These are phyloP conservation scores for Fusarium continuum DNA, from an alignment of 2,329 filamentous ascomycete species.

Conservation along the genomic window DNA sequence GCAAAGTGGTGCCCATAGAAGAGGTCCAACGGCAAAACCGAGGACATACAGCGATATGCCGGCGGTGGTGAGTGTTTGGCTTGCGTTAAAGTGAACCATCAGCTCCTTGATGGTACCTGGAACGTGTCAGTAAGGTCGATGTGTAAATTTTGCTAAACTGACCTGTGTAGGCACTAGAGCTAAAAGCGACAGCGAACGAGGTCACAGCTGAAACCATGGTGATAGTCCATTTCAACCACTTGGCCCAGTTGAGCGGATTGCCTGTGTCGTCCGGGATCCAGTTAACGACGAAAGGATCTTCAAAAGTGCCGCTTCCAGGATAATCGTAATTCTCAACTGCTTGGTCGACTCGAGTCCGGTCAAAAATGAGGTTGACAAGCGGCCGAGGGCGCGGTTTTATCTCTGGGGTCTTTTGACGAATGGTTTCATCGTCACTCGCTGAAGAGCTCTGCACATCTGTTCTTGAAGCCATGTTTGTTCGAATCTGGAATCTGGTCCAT, in stretches of 20 bases:
- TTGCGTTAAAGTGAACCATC: conserved; percentile 62
- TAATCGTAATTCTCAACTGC: conserved; percentile 66
- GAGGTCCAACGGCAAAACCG: conserved; percentile 68
- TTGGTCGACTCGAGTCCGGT: conserved; percentile 66
- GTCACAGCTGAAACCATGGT: conserved; percentile 70
- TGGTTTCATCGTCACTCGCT: conserved; percentile 29
- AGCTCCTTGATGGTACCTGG: conserved; percentile 56
- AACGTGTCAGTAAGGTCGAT: background rate
- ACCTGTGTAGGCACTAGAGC: conserved; percentile 73
- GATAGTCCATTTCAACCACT: conserved; percentile 70
- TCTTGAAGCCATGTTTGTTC: conserved; percentile 1
- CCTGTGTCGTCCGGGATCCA: conserved; percentile 73
- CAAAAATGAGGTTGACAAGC: conserved; percentile 57
- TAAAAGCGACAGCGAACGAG: conserved; percentile 75
- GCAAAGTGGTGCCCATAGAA: conserved; percentile 72
- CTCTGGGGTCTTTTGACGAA: conserved; percentile 13
- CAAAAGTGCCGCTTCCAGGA: conserved; percentile 68
- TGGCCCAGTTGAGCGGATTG: conserved; percentile 70
- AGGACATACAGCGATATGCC: conserved; percentile 72
- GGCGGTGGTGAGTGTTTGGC: conserved; percentile 63
- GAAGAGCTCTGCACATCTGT: conserved; percentile 4
- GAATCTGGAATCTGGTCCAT: background rate
- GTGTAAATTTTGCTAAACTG: conserved; percentile 39
- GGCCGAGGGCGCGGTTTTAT: conserved; percentile 6
- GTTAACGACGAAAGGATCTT: conserved; percentile 73